Evolutionary conservation across 768 basidiomycete species (phyloP).

Genomic region (Hemileccinum impolitum): DNA sequence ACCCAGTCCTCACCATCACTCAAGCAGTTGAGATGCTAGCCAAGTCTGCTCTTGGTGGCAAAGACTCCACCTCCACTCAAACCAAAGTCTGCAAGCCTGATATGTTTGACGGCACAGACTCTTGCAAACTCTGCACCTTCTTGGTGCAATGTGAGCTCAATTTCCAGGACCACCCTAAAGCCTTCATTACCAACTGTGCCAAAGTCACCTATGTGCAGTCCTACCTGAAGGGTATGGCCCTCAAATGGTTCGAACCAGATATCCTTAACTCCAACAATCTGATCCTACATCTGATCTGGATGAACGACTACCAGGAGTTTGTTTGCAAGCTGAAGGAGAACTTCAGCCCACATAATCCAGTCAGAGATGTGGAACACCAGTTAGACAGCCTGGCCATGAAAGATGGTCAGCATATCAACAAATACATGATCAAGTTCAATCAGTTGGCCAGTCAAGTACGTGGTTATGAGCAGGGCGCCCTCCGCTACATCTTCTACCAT

Average conservation of each 20-base stretch:
- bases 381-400: not conserved
- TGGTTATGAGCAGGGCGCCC: conserved; percentile 1
- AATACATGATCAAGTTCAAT: not conserved
- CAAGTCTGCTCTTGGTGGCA: no score
- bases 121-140: not conserved
- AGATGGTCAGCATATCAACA: not conserved
- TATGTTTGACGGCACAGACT: not conserved
- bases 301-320: not conserved
- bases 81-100: not conserved
- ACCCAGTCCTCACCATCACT: no score
- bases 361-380: not conserved
- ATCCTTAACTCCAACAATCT: not conserved
- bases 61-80: no score
- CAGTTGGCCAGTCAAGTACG: no score
- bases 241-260: not conserved
- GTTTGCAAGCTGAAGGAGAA: not conserved
- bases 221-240: not conserved
- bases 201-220: not conserved
- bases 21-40: no score
- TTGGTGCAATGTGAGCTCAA: not conserved
- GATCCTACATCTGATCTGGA: not conserved
- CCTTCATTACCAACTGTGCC: not conserved
- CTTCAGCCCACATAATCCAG: no score
- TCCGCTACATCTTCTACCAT: conserved; percentile 2
- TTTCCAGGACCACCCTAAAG: not conserved